Evolutionary conservation across 2,329 filamentous ascomycete species (phyloP), one percentile per base, ranked within the genome.

Genomic region (Cladosporium halotolerans): DNA sequence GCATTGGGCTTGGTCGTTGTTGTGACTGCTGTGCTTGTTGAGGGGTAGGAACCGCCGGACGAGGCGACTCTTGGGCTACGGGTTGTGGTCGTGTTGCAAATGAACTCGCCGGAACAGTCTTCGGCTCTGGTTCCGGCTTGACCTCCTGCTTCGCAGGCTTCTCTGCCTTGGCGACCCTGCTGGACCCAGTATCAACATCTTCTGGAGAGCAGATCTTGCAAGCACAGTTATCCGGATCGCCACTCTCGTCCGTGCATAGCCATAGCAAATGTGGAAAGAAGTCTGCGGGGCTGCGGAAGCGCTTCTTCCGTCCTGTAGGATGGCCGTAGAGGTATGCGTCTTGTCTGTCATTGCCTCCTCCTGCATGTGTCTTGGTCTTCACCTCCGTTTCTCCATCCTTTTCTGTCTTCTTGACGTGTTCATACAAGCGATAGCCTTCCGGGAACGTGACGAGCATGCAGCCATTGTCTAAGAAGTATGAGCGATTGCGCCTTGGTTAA

Each of bases 251-350:
- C 16, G 75, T 77, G 44, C 68, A 70, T 2, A 83, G 73, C 78
- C 80, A 81, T 1, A 81, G 64, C 3, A 83, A 66, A 63, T 83
- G 80, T 2, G 78, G 79, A 56, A 81, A 80, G 69, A 83, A 83
- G 57, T 83, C 80, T 48, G 73, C 74, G 0, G 80, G 79, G 60
- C 79, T 82, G 52, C 80, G 68, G 62, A 76, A 83, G 45, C 79
- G 73, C 66, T 81, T 82, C 64, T 75, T 77, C 14, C 76, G 72
- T 13, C 79, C 80, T 43, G 73, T 68, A 2, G 79, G 80, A 61
- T 83, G 79, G 16, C 80, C 80, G 62, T 82, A 83, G 5, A 83
- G 71, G 58, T 82, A 83, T 32, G 78, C 78, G 62, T 83, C 80
- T 59, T 80, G 77, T 52, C 79, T 69, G 61, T 80, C 77, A 56